phyloP scores from a whole-genome alignment of 129 eudicot genomes.

The Centrapalus pauciflorus region DNA sequence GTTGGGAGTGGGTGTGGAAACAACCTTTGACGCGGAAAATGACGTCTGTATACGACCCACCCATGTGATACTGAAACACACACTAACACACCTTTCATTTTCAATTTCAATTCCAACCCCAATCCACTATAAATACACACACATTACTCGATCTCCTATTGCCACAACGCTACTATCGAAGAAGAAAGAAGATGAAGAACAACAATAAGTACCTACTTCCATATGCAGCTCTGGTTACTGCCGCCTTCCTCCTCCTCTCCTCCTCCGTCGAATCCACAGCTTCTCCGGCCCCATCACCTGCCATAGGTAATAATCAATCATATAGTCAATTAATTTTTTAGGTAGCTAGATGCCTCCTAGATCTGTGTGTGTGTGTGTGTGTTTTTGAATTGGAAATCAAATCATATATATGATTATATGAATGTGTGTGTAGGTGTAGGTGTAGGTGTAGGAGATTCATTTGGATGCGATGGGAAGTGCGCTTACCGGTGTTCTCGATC shows the following conservation, averaged over 20 bases:
- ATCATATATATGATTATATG: background rate
- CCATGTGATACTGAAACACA: too few relatives aligned
- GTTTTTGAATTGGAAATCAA: background rate
- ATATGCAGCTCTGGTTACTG: conserved; percentile 13
- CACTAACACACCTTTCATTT: too few relatives aligned
- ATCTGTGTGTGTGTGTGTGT: background rate
- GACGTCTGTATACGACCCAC: conserved; percentile 1
- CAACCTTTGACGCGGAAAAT: background rate
- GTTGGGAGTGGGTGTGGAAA: too few relatives aligned
- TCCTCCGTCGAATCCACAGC: conserved; percentile 7
- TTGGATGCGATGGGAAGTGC: conserved; percentile 39
- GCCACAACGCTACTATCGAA: too few relatives aligned
- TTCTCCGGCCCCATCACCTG: conserved; percentile 1
- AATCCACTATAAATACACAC: conserved; percentile 7
- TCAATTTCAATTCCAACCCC: too few relatives aligned
- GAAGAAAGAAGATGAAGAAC: too few relatives aligned
- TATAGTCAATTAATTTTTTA: background rate
- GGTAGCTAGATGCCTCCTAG: too few relatives aligned
- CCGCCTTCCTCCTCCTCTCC: conserved; percentile 20
- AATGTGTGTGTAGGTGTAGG: background rate
- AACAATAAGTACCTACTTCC: conserved; percentile 18
- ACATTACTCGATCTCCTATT: background rate
- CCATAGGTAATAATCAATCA: conserved; percentile 12
- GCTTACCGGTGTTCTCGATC: conserved; percentile 29
- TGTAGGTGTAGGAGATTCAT: conserved; percentile 2